Evolutionary conservation across 2,329 filamentous ascomycete genomes (phyloP), one percentile per base, ranked within the genome.

Genomic region (Coniochaeta sp.): DNA sequence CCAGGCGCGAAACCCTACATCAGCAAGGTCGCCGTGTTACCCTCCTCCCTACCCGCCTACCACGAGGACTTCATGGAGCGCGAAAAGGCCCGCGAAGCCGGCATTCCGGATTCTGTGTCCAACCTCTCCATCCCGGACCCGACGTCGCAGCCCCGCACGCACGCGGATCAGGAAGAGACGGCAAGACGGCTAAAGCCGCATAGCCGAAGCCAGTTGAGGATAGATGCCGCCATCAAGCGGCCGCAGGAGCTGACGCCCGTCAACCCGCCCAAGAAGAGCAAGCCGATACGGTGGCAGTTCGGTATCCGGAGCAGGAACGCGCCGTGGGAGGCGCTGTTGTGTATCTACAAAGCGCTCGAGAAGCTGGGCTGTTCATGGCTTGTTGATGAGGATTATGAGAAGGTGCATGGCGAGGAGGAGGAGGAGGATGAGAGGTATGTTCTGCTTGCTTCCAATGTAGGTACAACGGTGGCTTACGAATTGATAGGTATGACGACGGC

Each of bases 271-370:
- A 90, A 88, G 72, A 91, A 89, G 67, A 71, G 77, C 5, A 91
- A 89, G 63, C 87, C 87, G 1, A 89, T 91, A 14, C 89, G 92
- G 58, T 99, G 94, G 94, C 94, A 99, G 66, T 99, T 99, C 65
- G 94, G 94, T 52, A 99, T 99, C 55, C 83, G 94, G 32, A 96
- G 90, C 45, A 84, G 94, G 48, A 99, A 97, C 63, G 87, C 90
- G 52, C 94, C 94, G 0, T 90, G 91, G 61, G 94, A 99, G 67
- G 94, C 94, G 0, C 87, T 99, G 68, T 75, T 95, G 24, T 96
- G 92, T 62, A 94, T 99, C 52, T 96, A 96, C 75, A 91, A 92
- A 66, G 91, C 94, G 0, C 74, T 99, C 40, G 78, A 85, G 55
- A 91, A 91, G 58, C 85, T 96, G 62, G 91, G 90, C 28, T 94